A percentile compares a stretch with the other conserved stretches of the same genome.
These are phyloP conservation scores for Trichaptum fuscoviolaceum DNA, from an alignment of 768 basidiomycete genomes.

Conservation along the genomic window DNA sequence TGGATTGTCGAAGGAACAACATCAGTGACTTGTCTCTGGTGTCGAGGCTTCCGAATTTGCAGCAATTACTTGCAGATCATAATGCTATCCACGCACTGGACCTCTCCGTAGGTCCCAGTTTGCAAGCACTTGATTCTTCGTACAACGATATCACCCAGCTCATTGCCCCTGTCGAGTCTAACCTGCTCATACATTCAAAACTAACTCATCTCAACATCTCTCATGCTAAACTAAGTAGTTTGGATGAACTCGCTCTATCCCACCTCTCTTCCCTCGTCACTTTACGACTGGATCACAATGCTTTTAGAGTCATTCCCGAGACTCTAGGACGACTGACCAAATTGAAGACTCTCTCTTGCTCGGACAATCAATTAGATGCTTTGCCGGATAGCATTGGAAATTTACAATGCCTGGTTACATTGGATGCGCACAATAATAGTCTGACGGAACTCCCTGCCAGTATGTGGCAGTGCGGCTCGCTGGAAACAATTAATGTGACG, in stretches of 20 bases:
- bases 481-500: slow-evolving; percentile 75
- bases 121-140: slow-evolving; percentile 67
- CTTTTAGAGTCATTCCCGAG: slow-evolving; percentile 80
- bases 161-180: slow-evolving; percentile 35
- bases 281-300: slow-evolving; percentile 81
- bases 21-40: slow-evolving; percentile 72
- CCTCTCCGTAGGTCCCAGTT: slow-evolving; percentile 61
- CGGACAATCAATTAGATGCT: slow-evolving; percentile 81
- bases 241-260: slow-evolving; percentile 69
- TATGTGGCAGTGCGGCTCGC: slow-evolving; percentile 79
- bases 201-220: slow-evolving; percentile 83
- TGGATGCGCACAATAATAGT: slow-evolving; percentile 92
- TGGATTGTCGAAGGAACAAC: slow-evolving; percentile 85
- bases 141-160: slow-evolving; percentile 88
- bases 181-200: slow-evolving; percentile 44
- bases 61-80: slow-evolving; percentile 69
- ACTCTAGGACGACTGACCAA: slow-evolving; percentile 67
- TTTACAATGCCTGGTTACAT: slow-evolving; percentile 63
- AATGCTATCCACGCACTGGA: slow-evolving; percentile 81
- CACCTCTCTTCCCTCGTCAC: slow-evolving; percentile 67
- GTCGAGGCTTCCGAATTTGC: slow-evolving; percentile 63
- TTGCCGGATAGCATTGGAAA: slow-evolving; percentile 75
- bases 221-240: slow-evolving; percentile 77
- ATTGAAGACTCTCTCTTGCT: slow-evolving; percentile 73
- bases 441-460: slow-evolving; percentile 66